phyloP scores from a whole-genome alignment of 1,284 basidiomycete genomes.

The Pyrrhoderma lamaoense region DNA sequence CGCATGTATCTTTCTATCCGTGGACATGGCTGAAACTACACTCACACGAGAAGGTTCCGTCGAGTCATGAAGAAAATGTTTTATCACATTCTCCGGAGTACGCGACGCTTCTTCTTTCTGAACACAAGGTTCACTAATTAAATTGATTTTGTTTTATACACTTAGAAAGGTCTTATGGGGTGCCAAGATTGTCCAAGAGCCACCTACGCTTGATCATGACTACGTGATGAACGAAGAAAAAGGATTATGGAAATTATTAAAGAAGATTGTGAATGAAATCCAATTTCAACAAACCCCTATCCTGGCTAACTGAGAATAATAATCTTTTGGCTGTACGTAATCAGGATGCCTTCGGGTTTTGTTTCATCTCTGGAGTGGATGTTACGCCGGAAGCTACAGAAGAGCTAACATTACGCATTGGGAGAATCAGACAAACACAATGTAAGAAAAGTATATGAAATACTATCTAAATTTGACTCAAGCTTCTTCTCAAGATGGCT shows the following conservation, averaged over 20 bases:
- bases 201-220: conserved; percentile 71
- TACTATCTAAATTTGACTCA: conserved; percentile 3
- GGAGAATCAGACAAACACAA: conserved; percentile 90
- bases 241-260: conserved; percentile 77
- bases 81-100: background rate
- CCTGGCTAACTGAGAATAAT: too few species aligned
- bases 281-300: background rate
- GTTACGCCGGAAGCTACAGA: conserved; percentile 82
- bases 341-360: conserved; percentile 87
- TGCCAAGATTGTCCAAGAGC: conserved; percentile 64
- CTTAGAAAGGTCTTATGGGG: conserved; percentile 72
- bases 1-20: conserved; percentile 76
- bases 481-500: conserved; percentile 53
- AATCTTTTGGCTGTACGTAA: too few species aligned
- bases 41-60: conserved; percentile 64
- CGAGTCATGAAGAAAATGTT: conserved; percentile 11
- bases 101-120: conserved; percentile 1
- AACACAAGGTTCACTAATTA: too few species aligned
- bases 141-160: too few species aligned
- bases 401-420: conserved; percentile 67
- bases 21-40: conserved; percentile 78
- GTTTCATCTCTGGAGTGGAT: conserved; percentile 80
- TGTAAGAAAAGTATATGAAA: conserved; percentile 41
- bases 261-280: conserved; percentile 58
- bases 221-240: conserved; percentile 68